Base-by-base conservation (phyloP, 2,329 filamentous ascomycete genomes). In the Teratosphaeria viscida region DNA sequence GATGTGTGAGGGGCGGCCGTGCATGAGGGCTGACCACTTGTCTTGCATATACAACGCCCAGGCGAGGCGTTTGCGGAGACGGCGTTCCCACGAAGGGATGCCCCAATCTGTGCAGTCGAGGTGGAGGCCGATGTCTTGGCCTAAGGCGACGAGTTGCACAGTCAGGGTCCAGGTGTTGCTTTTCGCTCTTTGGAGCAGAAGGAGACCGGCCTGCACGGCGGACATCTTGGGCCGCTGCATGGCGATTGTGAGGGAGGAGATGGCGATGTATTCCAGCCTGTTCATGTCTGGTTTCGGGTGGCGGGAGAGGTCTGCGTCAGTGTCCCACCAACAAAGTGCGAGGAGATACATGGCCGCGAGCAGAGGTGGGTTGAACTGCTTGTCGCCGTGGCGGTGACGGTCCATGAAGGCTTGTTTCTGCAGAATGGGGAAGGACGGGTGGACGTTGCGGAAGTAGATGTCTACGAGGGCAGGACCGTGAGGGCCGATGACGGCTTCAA, bases 1-100 rank as follows among this genome's bases (percentile, higher is more conserved):
- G 59, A 86, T 85, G 65, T 95, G 90, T 4, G 90, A 94, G 0
- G 90, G 91, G 11, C 90, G 85, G 10, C 90, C 90, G 68, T 95
- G 89, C 27, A 94, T 86, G 23, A 95, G 78, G 1, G 90, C 86
- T 16, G 88, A 89, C 91, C 91, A 95, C 73, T 89, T 95, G 74
- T 96, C 92, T 75, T 96, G 90, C 87, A 95, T 92, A 72, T 94
- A 95, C 56, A 95, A 75, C 2, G 89, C 91, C 91, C 92, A 96
- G 0, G 90, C 90, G 52, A 96, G 82, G 55, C 92, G 84, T 72
- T 92, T 94, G 62, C 92, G 82, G 60, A 96, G 73, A 0, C 90
- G 88, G 66, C 88, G 87, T 73, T 96, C 91, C 90, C 91, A 96
- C 0, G 81, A 81, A 32, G 91, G 89, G 58, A 96, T 92, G 62